Conservation (phyloP, 1,284 basidiomycete species). For the Rhodotorula sp. region DNA sequence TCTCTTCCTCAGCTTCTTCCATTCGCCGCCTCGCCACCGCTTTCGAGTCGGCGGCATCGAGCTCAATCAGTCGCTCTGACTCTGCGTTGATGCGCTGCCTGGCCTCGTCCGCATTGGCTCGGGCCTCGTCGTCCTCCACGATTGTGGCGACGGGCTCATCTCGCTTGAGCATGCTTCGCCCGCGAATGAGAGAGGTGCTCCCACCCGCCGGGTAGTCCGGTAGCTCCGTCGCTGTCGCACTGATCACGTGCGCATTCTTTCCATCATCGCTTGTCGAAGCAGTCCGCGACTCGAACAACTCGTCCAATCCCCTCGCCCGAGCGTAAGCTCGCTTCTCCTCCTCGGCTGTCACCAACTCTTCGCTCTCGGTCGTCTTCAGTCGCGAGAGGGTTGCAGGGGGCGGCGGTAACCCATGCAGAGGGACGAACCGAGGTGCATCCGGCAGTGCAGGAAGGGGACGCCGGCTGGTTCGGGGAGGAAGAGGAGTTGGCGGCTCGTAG, state of each 20-base stretch:
- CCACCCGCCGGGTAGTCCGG: not conserved
- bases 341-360: not conserved
- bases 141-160: not conserved
- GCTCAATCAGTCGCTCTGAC: not conserved
- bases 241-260: too few species aligned
- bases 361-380: not conserved
- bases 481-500: not conserved
- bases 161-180: not conserved
- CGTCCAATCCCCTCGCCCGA: not conserved
- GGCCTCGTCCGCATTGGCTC: not conserved
- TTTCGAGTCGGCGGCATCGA: not conserved
- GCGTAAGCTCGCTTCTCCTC: constrained; percentile 8
- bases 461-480: not conserved
- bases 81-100: not conserved
- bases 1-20: not conserved
- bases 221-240: not conserved
- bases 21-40: not conserved
- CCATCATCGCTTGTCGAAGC: not conserved
- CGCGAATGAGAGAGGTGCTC: not conserved
- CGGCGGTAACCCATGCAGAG: not conserved
- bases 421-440: constrained; percentile 3
- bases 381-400: not conserved
- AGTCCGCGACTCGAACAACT: not conserved
- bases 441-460: constrained; percentile 9
- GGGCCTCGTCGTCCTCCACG: too few species aligned